Conservation (phyloP, 2,329 filamentous ascomycete genomes). For the Leptoxyphium fumago region DNA sequence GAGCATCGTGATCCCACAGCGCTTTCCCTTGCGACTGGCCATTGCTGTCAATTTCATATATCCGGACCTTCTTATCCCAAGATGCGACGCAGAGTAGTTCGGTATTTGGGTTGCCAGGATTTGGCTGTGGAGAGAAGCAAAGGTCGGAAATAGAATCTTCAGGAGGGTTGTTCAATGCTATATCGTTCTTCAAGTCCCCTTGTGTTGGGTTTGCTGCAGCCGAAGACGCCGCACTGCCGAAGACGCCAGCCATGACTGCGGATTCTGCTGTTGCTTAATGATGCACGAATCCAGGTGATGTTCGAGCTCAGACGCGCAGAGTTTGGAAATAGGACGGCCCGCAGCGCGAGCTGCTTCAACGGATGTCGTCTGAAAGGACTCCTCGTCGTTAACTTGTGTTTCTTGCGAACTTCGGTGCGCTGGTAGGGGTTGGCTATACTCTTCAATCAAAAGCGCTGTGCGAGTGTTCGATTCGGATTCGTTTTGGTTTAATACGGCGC, state of each 20-base stretch:
- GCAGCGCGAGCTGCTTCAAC: too few species aligned
- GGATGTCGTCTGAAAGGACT: too few species aligned
- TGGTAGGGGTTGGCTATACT: too few species aligned
- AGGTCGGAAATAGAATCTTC: constrained; percentile 84
- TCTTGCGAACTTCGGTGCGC: too few species aligned
- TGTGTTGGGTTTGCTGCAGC: constrained; percentile 52
- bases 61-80: constrained; percentile 96
- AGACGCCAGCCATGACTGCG: neutral
- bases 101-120: constrained; percentile 31
- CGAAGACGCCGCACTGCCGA: constrained; percentile 26
- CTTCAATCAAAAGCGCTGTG: too few species aligned
- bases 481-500: too few species aligned
- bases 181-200: constrained; percentile 82
- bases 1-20: constrained; percentile 70
- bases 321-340: too few species aligned
- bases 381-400: too few species aligned
- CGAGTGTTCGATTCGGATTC: too few species aligned
- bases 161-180: constrained; percentile 62
- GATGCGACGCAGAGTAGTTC: constrained; percentile 82
- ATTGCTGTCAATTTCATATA: constrained; percentile 74
- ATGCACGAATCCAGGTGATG: too few species aligned
- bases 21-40: constrained; percentile 76
- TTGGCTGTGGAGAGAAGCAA: constrained; percentile 50
- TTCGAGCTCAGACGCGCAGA: too few species aligned
- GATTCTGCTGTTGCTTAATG: neutral